Evolutionary conservation across 73 alveolate species (phyloP), one percentile per base, ranked within the genome.

Genomic region (Urostyla sp.): DNA sequence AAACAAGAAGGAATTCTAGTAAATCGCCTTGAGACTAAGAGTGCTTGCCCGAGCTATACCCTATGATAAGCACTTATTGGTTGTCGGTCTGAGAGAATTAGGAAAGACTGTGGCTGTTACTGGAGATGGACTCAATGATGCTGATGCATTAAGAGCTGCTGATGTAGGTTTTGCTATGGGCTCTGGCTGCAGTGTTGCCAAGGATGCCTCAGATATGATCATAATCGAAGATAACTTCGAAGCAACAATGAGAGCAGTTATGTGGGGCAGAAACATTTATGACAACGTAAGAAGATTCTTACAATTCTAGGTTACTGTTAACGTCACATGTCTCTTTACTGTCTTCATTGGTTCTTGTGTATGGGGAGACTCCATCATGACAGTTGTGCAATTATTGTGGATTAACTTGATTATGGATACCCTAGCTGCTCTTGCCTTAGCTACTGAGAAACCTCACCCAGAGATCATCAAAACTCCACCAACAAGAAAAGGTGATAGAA

Each of bases 41-140:
- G 99, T 96, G 38, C 91, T 96, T 53, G 98, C 99, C 15, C 78
- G 99, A 80, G 91, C 98, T 0, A 91, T 95, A 31, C 98, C 98
- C 59, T 90, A 92, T 40, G 98, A 96, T 79, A 96, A 96, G 75
- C 92, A 91, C 69, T 66, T 94, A 0, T 81, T 96, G 15, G 98
- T 93, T 32, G 79, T 96, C 24, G 99, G 99, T 15, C 67, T 96
- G 8, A 84, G 87, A 76, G 80, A 92, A 56, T 52, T 94, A 50
- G 95, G 66, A 43, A 37, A 48, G 27, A 21, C 67, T 21, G 80
- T 66, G 37, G 80, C 80, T 6, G 27, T 54, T 24, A 87, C 92
- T 6, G 95, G 95, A 11, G 92, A 87, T 21, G 95, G 95, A 16
- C 67, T 81, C 73, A 87, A 87, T 60, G 95, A 87, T 60, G 92